A percentile compares a stretch with the other conserved stretches of the same genome.
These are phyloP conservation scores for Colletotrichum sp. DNA, from an alignment of 2,329 filamentous ascomycete species.

Conservation along the genomic window DNA sequence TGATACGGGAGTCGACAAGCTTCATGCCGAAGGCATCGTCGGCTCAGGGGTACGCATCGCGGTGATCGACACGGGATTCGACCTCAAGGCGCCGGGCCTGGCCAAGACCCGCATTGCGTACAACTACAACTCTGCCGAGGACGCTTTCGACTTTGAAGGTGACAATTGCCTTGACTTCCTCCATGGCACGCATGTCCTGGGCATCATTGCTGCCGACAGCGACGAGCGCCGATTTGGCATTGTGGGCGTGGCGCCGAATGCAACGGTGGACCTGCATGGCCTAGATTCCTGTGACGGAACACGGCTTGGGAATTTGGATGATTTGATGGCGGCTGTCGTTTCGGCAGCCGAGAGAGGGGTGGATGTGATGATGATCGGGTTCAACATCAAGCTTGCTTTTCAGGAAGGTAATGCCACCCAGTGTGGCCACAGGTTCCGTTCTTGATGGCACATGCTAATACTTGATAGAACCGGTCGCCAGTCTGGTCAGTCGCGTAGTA, in stretches of 20 bases:
- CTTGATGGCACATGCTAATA: fast-evolving
- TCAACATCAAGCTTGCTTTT: background rate
- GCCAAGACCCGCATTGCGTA: background rate
- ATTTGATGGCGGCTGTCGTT: background rate
- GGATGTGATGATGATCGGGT: background rate
- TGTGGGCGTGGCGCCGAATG: background rate
- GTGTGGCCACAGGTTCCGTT: background rate
- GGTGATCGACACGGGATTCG: background rate
- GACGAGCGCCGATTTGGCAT: background rate
- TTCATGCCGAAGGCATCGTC: background rate
- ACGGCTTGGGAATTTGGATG: background rate
- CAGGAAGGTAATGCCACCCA: background rate
- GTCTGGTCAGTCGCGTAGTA: background rate
- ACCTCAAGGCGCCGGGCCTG: background rate
- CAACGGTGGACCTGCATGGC: background rate
- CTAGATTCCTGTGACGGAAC: background rate
- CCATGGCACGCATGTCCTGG: slow-evolving; percentile 50
- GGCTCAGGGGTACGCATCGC: background rate
- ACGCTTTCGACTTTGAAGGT: background rate
- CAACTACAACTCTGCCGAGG: background rate
- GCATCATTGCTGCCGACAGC: slow-evolving; percentile 44
- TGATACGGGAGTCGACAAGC: background rate
- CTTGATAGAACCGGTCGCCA: background rate
- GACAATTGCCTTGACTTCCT: slow-evolving; percentile 23
- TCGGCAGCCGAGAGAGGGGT: background rate